Percentiles rank a stretch among this genome's conserved stretches.
Conservation (phyloP, 352 stramenopile species). For the Globisporangium takayamanum region DNA sequence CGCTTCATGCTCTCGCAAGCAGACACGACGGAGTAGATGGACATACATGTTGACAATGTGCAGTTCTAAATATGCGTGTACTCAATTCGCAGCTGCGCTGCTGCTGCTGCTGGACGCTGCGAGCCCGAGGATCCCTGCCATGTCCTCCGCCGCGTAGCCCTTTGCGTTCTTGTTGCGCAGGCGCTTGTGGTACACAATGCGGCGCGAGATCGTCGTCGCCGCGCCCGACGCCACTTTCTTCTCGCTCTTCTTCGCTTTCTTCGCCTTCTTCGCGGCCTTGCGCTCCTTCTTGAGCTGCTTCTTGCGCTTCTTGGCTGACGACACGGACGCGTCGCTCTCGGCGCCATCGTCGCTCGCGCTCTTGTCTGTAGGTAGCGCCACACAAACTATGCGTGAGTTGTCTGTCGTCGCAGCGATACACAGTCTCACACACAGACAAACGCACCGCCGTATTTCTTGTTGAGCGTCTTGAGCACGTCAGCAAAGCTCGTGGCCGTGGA, state of each 20-base stretch:
- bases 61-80: neutral
- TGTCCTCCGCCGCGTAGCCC: constrained; percentile 71
- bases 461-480: constrained; percentile 80
- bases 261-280: constrained; percentile 51
- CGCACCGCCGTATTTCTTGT: constrained; percentile 64
- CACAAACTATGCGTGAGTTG: neutral
- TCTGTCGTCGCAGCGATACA: neutral
- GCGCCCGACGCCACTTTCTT: constrained; percentile 51
- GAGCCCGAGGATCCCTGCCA: constrained; percentile 82
- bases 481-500: constrained; percentile 73
- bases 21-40: neutral
- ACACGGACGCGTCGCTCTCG: constrained; percentile 16
- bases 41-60: neutral
- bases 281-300: constrained; percentile 52
- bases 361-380: constrained; percentile 17
- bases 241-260: constrained; percentile 42
- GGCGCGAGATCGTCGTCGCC: constrained; percentile 37
- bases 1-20: neutral
- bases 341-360: constrained; percentile 25
- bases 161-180: constrained; percentile 86
- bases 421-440: neutral
- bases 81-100: neutral
- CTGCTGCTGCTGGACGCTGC: constrained; percentile 26
- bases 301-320: constrained; percentile 28
- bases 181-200: constrained; percentile 77